Conservation (phyloP, 2,329 filamentous ascomycete genomes). For the Trichoderma citrinoviride region DNA sequence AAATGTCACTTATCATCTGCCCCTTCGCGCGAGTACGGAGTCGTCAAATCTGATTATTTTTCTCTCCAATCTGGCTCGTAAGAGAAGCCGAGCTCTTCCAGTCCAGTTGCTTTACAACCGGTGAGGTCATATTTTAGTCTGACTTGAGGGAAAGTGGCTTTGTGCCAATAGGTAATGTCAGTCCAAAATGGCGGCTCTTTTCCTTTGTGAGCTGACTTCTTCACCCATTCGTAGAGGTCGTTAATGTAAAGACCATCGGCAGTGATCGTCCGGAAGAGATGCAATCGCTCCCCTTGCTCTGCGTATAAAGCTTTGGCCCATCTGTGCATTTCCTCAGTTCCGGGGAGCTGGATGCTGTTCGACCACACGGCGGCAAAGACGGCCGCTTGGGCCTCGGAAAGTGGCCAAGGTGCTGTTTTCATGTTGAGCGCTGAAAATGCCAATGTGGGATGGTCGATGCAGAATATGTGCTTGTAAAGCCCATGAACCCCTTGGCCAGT, state of each 20-base stretch:
- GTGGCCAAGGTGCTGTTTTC: conserved; percentile 79
- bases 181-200: conserved; percentile 72
- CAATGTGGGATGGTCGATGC: conserved; percentile 71
- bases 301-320: conserved; percentile 66
- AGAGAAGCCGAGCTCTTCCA: neutral
- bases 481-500: conserved; percentile 68
- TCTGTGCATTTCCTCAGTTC: conserved; percentile 58
- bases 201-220: conserved; percentile 49
- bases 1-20: too few species aligned
- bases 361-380: conserved; percentile 75
- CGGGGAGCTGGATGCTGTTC: conserved; percentile 64
- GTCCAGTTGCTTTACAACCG: neutral
- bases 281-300: conserved; percentile 34
- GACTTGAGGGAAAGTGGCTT: conserved; percentile 65
- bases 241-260: conserved; percentile 71
- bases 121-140: conserved; percentile 41
- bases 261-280: conserved; percentile 30
- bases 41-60: too few species aligned
- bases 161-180: conserved; percentile 67
- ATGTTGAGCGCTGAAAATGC: conserved; percentile 75
- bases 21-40: too few species aligned
- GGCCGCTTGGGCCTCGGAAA: conserved; percentile 76
- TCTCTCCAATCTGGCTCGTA: neutral
- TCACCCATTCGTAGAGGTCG: conserved; percentile 60
- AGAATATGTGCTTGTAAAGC: conserved; percentile 78